Evolutionary conservation across 768 basidiomycete genomes (phyloP).

Genomic region (Lepiota subincarnata): DNA sequence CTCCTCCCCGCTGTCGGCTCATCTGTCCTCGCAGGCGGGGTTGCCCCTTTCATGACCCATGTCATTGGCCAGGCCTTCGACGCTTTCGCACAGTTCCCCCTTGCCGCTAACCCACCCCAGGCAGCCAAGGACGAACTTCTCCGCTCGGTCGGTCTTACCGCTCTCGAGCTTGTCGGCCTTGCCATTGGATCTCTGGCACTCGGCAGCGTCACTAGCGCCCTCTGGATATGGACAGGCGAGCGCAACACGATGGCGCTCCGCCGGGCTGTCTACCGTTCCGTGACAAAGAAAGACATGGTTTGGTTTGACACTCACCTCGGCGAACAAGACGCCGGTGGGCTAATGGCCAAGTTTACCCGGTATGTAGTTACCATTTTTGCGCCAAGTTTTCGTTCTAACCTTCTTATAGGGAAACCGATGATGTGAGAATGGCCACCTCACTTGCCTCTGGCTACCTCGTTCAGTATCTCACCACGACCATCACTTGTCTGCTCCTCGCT

Average conservation of each 20-base stretch:
- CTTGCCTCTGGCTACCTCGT: constrained; percentile 73
- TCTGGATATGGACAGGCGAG: constrained; percentile 92
- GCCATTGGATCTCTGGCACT: constrained; percentile 63
- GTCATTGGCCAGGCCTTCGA: constrained; percentile 77
- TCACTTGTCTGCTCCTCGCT: constrained; percentile 79
- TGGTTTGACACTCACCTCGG: constrained; percentile 90
- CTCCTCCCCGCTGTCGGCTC: constrained; percentile 61
- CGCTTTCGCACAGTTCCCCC: constrained; percentile 51
- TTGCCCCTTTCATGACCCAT: constrained; percentile 84
- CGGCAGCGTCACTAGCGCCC: constrained; percentile 66
- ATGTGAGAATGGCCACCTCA: constrained; percentile 82
- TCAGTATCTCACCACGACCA: constrained; percentile 75
- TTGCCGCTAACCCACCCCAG: constrained; percentile 26
- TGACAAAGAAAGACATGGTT: constrained; percentile 69
- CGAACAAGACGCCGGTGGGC: constrained; percentile 65
- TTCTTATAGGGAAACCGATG: constrained; percentile 80
- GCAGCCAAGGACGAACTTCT: constrained; percentile 48
- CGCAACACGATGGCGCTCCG: constrained; percentile 67
- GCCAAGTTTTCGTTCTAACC: background rate
- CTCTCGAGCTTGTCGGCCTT: constrained; percentile 63
- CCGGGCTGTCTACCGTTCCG: constrained; percentile 60
- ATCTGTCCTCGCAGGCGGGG: constrained; percentile 61
- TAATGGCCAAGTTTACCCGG: constrained; percentile 93
- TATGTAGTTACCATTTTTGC: constrained; percentile 23
- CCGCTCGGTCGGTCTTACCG: constrained; percentile 53